Evolutionary conservation across 768 basidiomycete species (phyloP).

Genomic region (Austroboletus eburneus): DNA sequence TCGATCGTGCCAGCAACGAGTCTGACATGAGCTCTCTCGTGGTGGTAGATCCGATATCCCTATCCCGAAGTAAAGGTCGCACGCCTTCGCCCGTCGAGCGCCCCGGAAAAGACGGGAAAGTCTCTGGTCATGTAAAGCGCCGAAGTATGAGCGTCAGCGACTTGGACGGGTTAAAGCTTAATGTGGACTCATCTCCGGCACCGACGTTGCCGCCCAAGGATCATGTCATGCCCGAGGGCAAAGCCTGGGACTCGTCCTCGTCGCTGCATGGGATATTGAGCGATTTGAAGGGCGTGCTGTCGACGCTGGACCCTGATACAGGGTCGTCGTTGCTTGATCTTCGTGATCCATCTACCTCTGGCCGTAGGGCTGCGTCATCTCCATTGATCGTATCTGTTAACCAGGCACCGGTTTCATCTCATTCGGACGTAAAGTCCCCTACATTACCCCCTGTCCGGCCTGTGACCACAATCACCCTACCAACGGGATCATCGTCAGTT

Average conservation of each 20-base stretch:
- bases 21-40: constrained; percentile 55
- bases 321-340: constrained; percentile 54
- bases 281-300: constrained; percentile 71
- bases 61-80: constrained; percentile 36
- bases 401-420: constrained; percentile 21
- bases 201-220: constrained; percentile 36
- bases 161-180: constrained; percentile 49
- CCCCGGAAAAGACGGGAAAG: constrained; percentile 23
- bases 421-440: constrained; percentile 19
- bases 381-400: constrained; percentile 36
- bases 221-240: constrained; percentile 18
- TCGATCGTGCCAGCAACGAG: constrained; percentile 36
- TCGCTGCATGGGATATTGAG: constrained; percentile 60
- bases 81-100: constrained; percentile 31
- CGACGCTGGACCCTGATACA: constrained; percentile 57
- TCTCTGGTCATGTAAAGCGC: constrained; percentile 42
- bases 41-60: constrained; percentile 50
- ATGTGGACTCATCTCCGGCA: constrained; percentile 34
- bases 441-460: constrained; percentile 12
- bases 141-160: constrained; percentile 74
- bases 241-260: constrained; percentile 39
- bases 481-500: constrained; percentile 22
- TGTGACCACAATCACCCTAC: constrained; percentile 20
- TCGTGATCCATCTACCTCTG: constrained; percentile 58
- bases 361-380: constrained; percentile 37